Evolutionary conservation across 2,329 filamentous ascomycete species (phyloP), one percentile per base, ranked within the genome.

Genomic region (Fusarium sp.): DNA sequence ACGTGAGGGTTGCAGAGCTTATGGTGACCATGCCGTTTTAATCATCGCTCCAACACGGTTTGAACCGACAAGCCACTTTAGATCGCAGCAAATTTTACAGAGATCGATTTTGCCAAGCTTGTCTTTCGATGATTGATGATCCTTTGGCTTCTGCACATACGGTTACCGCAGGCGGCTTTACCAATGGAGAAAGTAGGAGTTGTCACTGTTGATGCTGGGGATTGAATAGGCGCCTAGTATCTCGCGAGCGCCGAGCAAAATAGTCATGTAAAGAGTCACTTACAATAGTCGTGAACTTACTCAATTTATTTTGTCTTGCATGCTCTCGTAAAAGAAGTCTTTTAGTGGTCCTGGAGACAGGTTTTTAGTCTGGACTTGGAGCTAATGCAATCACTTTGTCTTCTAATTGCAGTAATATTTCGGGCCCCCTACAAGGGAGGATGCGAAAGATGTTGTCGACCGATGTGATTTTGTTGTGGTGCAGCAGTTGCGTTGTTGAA

Each of bases 1-100:
- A 57, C 58, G 42, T 49, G 60, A 63, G 37, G 58, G 60, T 49
- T 63, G 60, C 58, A 30, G 37, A n/a, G 34, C 12, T 55, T 3
- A 28, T 3, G 13, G 18, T 15, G 23, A 34, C 58, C 15, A 61
- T 40, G 7, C 49, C 36, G 9, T 57, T 63, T 63, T 38, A 3
- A 47, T 16, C 9, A 33, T 63, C 26, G 58, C 30, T 16, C 23
- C 12, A 12, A 8, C 6, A 38, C 42, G 49, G 36, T 57, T 37
- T 44, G 37, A 18, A 33, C 54, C 54, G 54, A 36, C 11, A 41
- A 41, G 28, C 10, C 18, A 50, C 18, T 38, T 9, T 12, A 12
- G 42, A 49, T 37, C 4, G 23, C 23, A 30, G 33, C 38, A 20
- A 47, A 30, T 9, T 30, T 37, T 38, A 9, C 20, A 6, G 8